Evolutionary conservation across 805 yeast genomes (phyloP), one percentile per base, ranked within the genome.

Genomic region (Wickerhamomyces pijperi): DNA sequence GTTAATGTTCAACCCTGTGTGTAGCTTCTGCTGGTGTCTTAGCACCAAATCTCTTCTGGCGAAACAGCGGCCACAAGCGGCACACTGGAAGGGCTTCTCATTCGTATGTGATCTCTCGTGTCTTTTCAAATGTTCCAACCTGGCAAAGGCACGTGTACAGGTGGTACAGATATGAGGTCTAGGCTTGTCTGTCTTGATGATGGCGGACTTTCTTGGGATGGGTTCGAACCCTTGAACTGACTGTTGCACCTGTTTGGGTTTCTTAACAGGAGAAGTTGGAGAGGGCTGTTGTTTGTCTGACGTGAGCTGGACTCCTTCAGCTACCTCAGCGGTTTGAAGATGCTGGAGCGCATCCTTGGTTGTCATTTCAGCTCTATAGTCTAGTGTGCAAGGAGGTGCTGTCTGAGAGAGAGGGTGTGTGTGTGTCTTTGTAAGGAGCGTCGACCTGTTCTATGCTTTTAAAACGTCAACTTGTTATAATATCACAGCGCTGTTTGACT

Each of bases 31-130:
- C 63, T 86, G 95, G 64, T 92, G 98, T 43, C 98, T 72, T 39
- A 92, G 68, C 21, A 92, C 86, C 54, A 82, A 67, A 56, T 82
- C 90, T 41, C 97, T 65, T 41, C 98, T 68, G 4, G 97, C 97
- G 64, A 92, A 90, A 55, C 95, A 83, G 37, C 97, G 76, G 28
- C 95, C 97, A 60, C 97, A 90, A 8, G 88, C 88, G 2, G 94
- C 94, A 62, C 98, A 90, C 55, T 85, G 92, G 63, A 82, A 90
- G 1, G 97, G 97, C 56, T 87, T 87, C 60, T 88, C 97, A 57
- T 88, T 85, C 9, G 98, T 90, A 58, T 90, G 98, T 0, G 94
- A 80, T 32, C 97, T 67, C 51, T 87, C 94, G 55, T 90, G 98
- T 42, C 98, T 77, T 59, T 84, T 87, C 53, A 92, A 68, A 60